Percentiles rank a stretch among this genome's conserved stretches.
These are phyloP conservation scores for Chalciporus sp. DNA, from an alignment of 1,284 basidiomycete genomes.

Conservation along the genomic window DNA sequence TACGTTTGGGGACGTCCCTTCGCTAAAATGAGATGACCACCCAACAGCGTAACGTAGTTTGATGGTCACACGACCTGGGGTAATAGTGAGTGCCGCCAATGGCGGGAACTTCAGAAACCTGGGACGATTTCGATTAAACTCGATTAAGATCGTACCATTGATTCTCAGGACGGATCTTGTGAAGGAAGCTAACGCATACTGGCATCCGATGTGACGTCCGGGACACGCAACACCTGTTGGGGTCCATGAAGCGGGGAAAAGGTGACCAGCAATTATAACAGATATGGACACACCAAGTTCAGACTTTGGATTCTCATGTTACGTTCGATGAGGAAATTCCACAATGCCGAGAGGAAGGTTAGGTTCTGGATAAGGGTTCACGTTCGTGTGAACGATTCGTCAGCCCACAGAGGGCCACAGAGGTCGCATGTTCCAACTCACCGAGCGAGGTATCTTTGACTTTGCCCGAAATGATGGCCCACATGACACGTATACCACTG, in stretches of 20 bases:
- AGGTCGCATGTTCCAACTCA: conserved; percentile 5
- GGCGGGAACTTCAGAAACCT: conserved; percentile 23
- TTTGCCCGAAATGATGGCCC: not conserved
- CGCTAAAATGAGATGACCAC: conserved; percentile 11
- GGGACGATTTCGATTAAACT: conserved; percentile 5
- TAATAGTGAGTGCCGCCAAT: conserved; percentile 28
- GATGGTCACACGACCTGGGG: conserved; percentile 32
- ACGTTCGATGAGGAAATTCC: conserved; percentile 6
- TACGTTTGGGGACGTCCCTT: conserved; percentile 3
- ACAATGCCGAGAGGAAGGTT: conserved; percentile 9
- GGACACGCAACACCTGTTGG: not conserved
- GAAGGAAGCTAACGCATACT: conserved; percentile 17
- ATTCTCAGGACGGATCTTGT: conserved; percentile 26
- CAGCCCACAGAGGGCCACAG: not conserved
- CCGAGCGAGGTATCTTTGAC: conserved; percentile 3
- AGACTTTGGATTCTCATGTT: conserved; percentile 18
- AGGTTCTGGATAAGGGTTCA: conserved; percentile 16
- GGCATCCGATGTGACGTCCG: conserved; percentile 19
- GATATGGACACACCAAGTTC: conserved; percentile 10
- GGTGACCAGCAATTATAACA: conserved; percentile 2
- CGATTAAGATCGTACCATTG: conserved; percentile 17
- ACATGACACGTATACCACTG: too few relatives aligned
- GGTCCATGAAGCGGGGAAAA: conserved; percentile 14
- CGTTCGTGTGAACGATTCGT: conserved; percentile 20
- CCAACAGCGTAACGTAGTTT: conserved; percentile 8